Base-by-base conservation (phyloP, 2,329 filamentous ascomycete species). In the Epichloe sylvatica region DNA sequence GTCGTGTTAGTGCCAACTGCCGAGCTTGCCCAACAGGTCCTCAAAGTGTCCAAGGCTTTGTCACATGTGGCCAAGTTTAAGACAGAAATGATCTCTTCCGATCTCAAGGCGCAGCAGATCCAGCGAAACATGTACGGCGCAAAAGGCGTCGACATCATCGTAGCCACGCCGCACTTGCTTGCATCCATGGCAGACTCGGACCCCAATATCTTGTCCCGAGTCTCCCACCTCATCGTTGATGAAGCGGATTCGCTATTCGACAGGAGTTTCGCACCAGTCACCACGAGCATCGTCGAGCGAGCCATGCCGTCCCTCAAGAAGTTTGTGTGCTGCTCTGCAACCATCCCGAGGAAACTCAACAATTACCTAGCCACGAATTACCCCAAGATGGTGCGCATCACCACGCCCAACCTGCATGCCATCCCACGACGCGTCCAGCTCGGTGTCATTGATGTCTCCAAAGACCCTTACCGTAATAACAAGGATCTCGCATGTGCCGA, bases 201-300 rank as follows among this genome's bases (percentile, higher is more conserved):
- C 56, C 92, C 92, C 11, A 91, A 95, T 60, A 82, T 98, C 53
- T 78, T 98, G 36, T 90, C 87, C n/a, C 84, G 88, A 12, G 90
- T 97, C 51, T 82, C 80, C 2, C 87, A 97, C 62, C 75, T 98
- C 11, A 77, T 98, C 52, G 76, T 95, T 45, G 94, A 98, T 63
- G 94, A 98, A 71, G 94, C 94, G 1, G 92, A 98, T 67, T 96
- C 90, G 4, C 79, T 98, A 9, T 79, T 98, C 57, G 94, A 98
- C 68, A 85, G 89, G 51, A 94, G 88, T 52, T 98, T 98, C 70
- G 78, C 85, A 4, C 83, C 87, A 1, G 81, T 84, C 23, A 97
- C 92, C 0, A 84, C 80, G 11, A 77, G 79, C 49, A 86, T 98
- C 56, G 77, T 98, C 55, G 86, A 94, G 60, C 84, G 85, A 51